Evolutionary conservation across 768 basidiomycete genomes (phyloP), one percentile per base, ranked within the genome.

Genomic region (Mycena alexandri): DNA sequence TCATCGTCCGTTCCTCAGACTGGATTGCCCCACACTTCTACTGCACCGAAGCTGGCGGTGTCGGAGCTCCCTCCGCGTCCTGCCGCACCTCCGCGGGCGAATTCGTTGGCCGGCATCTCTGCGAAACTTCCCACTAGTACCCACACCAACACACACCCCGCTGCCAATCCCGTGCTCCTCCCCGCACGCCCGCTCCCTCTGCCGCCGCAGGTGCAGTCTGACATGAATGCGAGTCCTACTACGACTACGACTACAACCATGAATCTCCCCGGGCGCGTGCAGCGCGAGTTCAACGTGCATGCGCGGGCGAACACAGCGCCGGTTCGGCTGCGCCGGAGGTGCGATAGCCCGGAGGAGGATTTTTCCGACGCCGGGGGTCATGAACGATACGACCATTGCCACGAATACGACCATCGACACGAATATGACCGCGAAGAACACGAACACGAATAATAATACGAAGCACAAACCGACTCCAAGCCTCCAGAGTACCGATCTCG

Each of bases 281-380:
- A 33, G 14, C 25, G 19, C 60, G 43, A 46, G 11, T 19, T 36
- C n/a, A 17, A 43, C 21, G 19, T 25, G n/a, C 61, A 62, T n/a
- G 44, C 55, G 29, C 54, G 63, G 13, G 63, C 63, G 38, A 44
- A 14, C 33, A 63, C 54, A 44, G 62, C 53, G 19, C 62, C 62
- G 0, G 44, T 42, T 7, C 2, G 9, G 24, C 47, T 21, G 51
- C 61, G 41, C 24, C 38, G 38, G 13, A 21, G 12, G 14, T 29
- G 19, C 29, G 22, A 33, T 17, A 12, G 38, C 9, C 38, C 38
- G 10, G 38, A 4, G 38, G 38, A 38, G 10, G 38, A 38, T n/a
- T 21, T n/a, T 6, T 9, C 25, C 38, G 14, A 51, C 16, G 29
- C 61, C 16, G 19, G 17, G 12, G 9, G 13, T 19, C 38, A 41